Percentiles rank a stretch among this genome's conserved stretches.
Conservation (phyloP, 768 basidiomycete genomes). For the Mycena crocata region DNA sequence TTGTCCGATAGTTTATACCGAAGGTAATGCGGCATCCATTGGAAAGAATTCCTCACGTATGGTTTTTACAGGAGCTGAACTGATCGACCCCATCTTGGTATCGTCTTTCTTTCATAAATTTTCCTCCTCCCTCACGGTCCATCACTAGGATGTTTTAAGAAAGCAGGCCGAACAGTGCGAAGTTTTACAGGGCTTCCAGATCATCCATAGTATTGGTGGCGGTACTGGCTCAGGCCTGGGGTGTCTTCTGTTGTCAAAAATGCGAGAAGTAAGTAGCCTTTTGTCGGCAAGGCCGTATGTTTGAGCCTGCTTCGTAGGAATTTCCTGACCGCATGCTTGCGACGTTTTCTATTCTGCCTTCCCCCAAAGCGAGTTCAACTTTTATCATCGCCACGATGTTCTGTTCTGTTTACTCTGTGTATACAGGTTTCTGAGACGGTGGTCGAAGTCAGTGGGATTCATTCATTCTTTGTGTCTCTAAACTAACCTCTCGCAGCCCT, state of each 20-base stretch:
- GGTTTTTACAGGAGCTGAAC: slow-evolving; percentile 79
- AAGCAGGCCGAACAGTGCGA: slow-evolving; percentile 87
- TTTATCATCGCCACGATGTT: not conserved
- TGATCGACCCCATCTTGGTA: slow-evolving; percentile 86
- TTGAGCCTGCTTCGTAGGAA: slow-evolving; percentile 46
- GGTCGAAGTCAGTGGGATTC: slow-evolving; percentile 69
- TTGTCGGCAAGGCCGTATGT: no score
- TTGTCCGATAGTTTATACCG: slow-evolving; percentile 77
- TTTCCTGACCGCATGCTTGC: slow-evolving; percentile 68
- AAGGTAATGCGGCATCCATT: slow-evolving; percentile 62
- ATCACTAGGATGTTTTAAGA: slow-evolving; percentile 76
- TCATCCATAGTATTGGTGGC: slow-evolving; percentile 91
- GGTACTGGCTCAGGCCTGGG: slow-evolving; percentile 92
- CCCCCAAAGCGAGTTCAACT: slow-evolving; percentile 55
- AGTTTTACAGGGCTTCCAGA: slow-evolving; percentile 90
- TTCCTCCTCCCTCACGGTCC: not conserved
- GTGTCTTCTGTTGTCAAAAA: slow-evolving; percentile 81
- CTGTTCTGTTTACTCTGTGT: not conserved
- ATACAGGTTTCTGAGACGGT: slow-evolving; percentile 64
- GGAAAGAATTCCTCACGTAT: not conserved
- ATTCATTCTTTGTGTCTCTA: slow-evolving; percentile 49
- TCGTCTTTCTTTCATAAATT: slow-evolving; percentile 13
- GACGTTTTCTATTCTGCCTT: slow-evolving; percentile 65
- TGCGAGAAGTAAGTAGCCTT: slow-evolving; percentile 69
- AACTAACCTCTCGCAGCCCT: slow-evolving; percentile 63